Evolutionary conservation across 2,329 filamentous ascomycete genomes (phyloP).

Genomic region (Pseudogymnoascus sp.): DNA sequence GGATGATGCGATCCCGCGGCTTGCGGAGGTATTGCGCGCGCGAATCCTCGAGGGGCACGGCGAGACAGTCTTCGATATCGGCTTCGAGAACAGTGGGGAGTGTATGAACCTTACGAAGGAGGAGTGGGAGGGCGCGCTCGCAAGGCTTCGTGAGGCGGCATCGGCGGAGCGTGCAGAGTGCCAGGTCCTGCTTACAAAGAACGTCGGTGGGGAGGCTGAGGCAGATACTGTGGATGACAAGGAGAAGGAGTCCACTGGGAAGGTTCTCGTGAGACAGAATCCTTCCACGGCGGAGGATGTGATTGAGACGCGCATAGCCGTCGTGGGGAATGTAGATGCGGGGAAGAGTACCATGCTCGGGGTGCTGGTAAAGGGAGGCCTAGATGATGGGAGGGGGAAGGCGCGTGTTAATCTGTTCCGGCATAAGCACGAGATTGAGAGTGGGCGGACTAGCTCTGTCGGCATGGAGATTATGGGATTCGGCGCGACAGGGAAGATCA

Average conservation of each 20-base stretch:
- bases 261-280: slow-evolving; percentile 69
- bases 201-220: slow-evolving; percentile 72
- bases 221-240: slow-evolving; percentile 56
- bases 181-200: slow-evolving; percentile 78
- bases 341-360: slow-evolving; percentile 95
- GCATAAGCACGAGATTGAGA: slow-evolving; percentile 97
- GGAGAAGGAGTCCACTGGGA: slow-evolving; percentile 71
- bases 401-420: slow-evolving; percentile 93
- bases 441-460: slow-evolving; percentile 87
- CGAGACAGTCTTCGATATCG: slow-evolving; percentile 85
- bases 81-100: slow-evolving; percentile 82
- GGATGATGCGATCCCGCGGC: slow-evolving; percentile 51
- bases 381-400: slow-evolving; percentile 90
- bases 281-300: slow-evolving; percentile 73
- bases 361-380: slow-evolving; percentile 86
- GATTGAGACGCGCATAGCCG: slow-evolving; percentile 91
- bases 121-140: slow-evolving; percentile 67
- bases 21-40: slow-evolving; percentile 56
- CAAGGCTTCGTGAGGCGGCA: slow-evolving; percentile 56
- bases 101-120: slow-evolving; percentile 66
- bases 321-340: slow-evolving; percentile 95
- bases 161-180: slow-evolving; percentile 62
- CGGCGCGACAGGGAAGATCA: slow-evolving; percentile 73
- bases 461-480: slow-evolving; percentile 99
- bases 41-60: slow-evolving; percentile 77